phyloP scores from a whole-genome alignment of 345 rosid species.

The Populus alba region DNA sequence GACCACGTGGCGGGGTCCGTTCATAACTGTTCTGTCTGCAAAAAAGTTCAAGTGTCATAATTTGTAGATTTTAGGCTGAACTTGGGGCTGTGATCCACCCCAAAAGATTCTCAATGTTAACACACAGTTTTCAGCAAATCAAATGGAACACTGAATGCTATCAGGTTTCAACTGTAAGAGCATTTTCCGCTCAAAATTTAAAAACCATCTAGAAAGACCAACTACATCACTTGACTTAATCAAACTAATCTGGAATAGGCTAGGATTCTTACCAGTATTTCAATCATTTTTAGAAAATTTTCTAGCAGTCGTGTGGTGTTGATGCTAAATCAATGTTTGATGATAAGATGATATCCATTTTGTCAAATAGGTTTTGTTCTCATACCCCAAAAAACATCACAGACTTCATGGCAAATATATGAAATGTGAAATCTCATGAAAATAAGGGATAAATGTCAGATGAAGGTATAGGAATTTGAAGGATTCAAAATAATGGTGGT shows the following conservation, averaged over 20 bases:
- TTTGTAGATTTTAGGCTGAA: neutral
- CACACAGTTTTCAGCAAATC: neutral
- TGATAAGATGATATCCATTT: neutral
- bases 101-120: neutral
- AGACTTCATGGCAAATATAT: neutral
- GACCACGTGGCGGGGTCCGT: conserved; percentile 25
- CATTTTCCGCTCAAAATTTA: neutral
- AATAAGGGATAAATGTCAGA: neutral
- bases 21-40: conserved; percentile 50
- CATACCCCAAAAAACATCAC: neutral
- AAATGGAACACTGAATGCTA: neutral
- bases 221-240: neutral
- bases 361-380: neutral
- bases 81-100: neutral
- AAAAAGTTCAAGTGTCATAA: conserved; percentile 6
- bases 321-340: neutral
- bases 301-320: neutral
- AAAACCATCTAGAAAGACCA: neutral
- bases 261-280: neutral
- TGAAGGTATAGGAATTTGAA: neutral
- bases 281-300: neutral
- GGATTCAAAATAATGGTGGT: neutral
- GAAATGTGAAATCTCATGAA: neutral
- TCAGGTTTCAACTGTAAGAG: neutral
- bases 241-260: neutral